Evolutionary conservation across 352 stramenopile genomes (phyloP).

Genomic region (Phytophthora hibernalis): DNA sequence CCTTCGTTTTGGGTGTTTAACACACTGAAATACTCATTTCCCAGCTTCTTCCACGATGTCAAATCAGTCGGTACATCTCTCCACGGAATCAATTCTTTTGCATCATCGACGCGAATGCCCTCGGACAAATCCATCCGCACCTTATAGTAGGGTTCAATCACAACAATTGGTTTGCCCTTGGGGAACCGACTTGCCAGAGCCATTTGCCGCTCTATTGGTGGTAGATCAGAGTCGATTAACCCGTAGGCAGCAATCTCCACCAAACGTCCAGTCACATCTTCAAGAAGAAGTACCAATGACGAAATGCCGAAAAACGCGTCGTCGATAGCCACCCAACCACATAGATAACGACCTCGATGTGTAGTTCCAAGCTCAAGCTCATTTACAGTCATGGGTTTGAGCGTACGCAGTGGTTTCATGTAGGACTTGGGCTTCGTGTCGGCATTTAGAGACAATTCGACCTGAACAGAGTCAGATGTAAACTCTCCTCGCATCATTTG

Average conservation of each 20-base stretch:
- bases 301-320: constrained; percentile 38
- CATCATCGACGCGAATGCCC: constrained; percentile 32
- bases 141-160: constrained; percentile 48
- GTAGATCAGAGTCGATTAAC: constrained; percentile 22
- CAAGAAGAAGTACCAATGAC: constrained; percentile 27
- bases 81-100: constrained; percentile 27
- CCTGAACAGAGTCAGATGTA: background rate
- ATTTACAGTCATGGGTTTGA: constrained; percentile 34
- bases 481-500: constrained; percentile 6
- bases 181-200: constrained; percentile 23
- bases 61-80: constrained; percentile 27
- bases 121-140: constrained; percentile 25
- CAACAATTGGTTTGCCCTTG: constrained; percentile 28
- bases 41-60: constrained; percentile 32
- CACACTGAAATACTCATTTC: constrained; percentile 31
- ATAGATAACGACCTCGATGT: constrained; percentile 41
- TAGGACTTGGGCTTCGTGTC: constrained; percentile 21
- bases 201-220: constrained; percentile 14
- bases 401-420: constrained; percentile 13
- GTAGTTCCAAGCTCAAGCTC: constrained; percentile 37
- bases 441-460: background rate
- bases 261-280: constrained; percentile 39
- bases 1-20: constrained; percentile 23
- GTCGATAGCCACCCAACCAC: constrained; percentile 38
- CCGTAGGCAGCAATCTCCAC: constrained; percentile 42